Evolutionary conservation across 2,329 filamentous ascomycete species (phyloP), one percentile per base, ranked within the genome.

Genomic region (Penicillium nordicum): DNA sequence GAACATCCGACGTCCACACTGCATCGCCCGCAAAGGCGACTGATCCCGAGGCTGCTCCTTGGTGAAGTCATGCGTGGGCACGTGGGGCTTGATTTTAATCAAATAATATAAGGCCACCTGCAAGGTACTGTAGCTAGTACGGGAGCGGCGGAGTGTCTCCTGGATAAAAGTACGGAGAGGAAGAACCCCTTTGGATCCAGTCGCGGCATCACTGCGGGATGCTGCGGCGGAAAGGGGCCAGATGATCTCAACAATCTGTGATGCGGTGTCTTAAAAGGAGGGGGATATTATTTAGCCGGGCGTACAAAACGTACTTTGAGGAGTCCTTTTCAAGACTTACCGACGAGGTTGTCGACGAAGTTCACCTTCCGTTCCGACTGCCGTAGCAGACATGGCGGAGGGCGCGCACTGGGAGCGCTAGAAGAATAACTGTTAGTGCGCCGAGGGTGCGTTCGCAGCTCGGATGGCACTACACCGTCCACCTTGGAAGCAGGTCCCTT

Each of bases 1-100:
- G 72, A 99, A 97, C 93, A 97, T 97, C 69, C 94, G 91, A 60
- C 94, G 89, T 53, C 94, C 94, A 75, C 94, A 97, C 76, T 96
- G 92, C 69, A 99, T 84, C 40, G 92, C 90, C 60, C 91, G 88
- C 67, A 84, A 84, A 52, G 85, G 84, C 58, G 88, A 84, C 57
- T 83, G 82, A 67, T 93, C 88, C 62, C 88, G 82, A 29, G 85
- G 81, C 74, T 95, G 90, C 76, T 96, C 90, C 83, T 89, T 90
- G 45, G 89, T 92, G 71, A 94, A 92, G 74, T 96, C 89, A 66
- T 85, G 84, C 63, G 84, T 86, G 14, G 92, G 92, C 51, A 99
- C 86, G 75, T 92, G 90, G 23, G 90, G 85, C 79, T 95, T 96
- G 74, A 99, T 92, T 66, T 97, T 83, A 69, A 99, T 88, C 69